These are phyloP conservation scores for Catharanthus roseus DNA, from an alignment of 257 asterid genomes.

Conservation along the genomic window DNA sequence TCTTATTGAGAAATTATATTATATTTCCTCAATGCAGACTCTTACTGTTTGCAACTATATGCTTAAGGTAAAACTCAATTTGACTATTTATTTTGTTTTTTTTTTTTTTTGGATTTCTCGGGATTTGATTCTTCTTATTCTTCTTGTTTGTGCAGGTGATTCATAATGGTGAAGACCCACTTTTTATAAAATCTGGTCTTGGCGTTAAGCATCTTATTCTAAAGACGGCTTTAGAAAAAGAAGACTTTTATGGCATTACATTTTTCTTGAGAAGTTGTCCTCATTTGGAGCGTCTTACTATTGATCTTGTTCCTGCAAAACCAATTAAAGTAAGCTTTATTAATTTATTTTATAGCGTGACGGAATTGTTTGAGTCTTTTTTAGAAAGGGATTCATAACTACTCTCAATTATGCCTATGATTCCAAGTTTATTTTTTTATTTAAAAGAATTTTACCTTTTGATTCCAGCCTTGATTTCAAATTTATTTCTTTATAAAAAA, in stretches of 20 bases:
- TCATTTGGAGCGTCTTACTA: conserved; percentile 17
- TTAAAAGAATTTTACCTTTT: no score
- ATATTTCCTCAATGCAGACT: conserved; percentile 5
- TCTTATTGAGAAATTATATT: background rate
- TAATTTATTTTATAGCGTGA: no score
- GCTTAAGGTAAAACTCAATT: conserved; percentile 26
- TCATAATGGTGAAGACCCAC: conserved; percentile 3
- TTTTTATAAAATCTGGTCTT: conserved; percentile 7
- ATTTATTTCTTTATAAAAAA: no score
- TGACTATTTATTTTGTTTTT: background rate
- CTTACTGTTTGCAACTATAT: conserved; percentile 28
- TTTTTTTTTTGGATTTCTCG: no score
- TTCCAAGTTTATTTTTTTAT: no score
- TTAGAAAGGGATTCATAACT: no score
- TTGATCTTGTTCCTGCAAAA: no score
- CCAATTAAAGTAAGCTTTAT: no score
- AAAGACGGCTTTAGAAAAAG: conserved; percentile 14
- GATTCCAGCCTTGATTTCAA: no score
- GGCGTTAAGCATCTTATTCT: conserved; percentile 16
- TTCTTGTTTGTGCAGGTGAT: conserved; percentile 16
- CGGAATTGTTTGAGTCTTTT: no score
- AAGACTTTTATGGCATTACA: conserved; percentile 27
- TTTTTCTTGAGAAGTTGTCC: conserved; percentile 29
- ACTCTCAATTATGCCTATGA: no score
- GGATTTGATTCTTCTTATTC: no score